Evolutionary conservation across 179 eudicot species (phyloP).

Genomic region (Drosera spatulata): DNA sequence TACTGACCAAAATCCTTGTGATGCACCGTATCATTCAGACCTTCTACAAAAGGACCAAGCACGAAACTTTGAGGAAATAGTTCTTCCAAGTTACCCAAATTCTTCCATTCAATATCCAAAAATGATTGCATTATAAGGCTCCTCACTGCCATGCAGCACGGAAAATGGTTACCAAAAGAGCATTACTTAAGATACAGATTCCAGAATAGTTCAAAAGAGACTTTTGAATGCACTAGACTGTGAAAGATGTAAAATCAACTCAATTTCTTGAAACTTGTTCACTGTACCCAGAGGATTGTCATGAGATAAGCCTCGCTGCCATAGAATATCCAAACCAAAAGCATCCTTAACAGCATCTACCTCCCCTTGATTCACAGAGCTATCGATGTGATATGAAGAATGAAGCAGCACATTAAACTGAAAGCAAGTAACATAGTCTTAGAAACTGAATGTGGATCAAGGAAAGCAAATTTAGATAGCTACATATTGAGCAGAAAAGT

Average conservation of each 20-base stretch:
- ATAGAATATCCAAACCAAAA: slow-evolving; percentile 61
- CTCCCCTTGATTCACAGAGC: slow-evolving; percentile 16
- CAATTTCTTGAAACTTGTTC: background rate
- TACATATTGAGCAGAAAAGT: background rate
- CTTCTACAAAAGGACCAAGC: slow-evolving; percentile 73
- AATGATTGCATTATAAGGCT: slow-evolving; percentile 93
- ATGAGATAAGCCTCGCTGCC: slow-evolving; percentile 91
- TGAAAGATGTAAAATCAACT: background rate
- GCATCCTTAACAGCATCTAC: slow-evolving; percentile 30
- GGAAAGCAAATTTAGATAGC: too few relatives aligned
- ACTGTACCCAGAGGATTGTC: slow-evolving; percentile 80
- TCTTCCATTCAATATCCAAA: slow-evolving; percentile 75
- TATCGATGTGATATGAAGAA: slow-evolving; percentile 25
- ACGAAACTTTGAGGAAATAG: slow-evolving; percentile 64
- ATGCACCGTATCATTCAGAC: slow-evolving; percentile 92
- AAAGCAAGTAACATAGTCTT: slow-evolving; percentile 11
- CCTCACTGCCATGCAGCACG: slow-evolving; percentile 49
- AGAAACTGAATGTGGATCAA: too few relatives aligned
- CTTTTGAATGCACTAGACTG: too few relatives aligned
- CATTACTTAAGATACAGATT: background rate
- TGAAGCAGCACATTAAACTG: slow-evolving; percentile 66
- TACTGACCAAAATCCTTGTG: slow-evolving; percentile 94
- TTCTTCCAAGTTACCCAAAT: slow-evolving; percentile 34
- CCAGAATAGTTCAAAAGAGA: too few relatives aligned
- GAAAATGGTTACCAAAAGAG: background rate